Evolutionary conservation across 163 green algal genomes (phyloP).

Genomic region (Volvox carteri): DNA sequence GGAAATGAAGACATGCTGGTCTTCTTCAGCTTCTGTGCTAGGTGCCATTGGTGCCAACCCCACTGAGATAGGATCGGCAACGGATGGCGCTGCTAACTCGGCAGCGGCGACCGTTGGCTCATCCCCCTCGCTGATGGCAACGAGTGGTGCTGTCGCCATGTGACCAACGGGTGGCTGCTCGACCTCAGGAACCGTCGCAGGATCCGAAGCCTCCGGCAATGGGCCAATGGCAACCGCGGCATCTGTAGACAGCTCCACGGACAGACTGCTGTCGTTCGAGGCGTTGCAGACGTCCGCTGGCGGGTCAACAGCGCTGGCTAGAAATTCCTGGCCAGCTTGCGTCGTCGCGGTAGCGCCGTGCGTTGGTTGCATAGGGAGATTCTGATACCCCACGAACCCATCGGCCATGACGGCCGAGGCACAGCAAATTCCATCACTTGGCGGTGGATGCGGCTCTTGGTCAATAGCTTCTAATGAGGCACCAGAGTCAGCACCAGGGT

Average conservation of each 20-base stretch:
- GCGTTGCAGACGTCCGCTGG: no score
- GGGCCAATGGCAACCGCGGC: background rate
- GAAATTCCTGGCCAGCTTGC: no score
- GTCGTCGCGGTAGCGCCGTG: no score
- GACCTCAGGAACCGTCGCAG: background rate
- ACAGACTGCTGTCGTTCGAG: no score
- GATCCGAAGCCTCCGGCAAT: background rate
- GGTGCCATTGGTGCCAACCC: no score
- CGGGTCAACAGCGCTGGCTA: no score
- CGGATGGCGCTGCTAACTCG: no score
- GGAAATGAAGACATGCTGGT: background rate
- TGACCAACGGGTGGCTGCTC: background rate
- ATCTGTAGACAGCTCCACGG: no score
- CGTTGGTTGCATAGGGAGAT: background rate
- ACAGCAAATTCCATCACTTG: no score
- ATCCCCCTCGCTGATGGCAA: background rate
- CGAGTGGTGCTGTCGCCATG: background rate
- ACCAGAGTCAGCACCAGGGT: background rate
- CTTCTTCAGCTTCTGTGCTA: background rate
- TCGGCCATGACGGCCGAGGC: background rate
- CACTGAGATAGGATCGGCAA: no score
- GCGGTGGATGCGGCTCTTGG: background rate
- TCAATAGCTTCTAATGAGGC: background rate
- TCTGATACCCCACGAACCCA: background rate
- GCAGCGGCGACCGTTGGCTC: background rate